Percentiles rank a stretch among this genome's conserved stretches.
Evolutionary conservation across 495 filamentous ascomycete species (phyloP).

Genomic region (Collariella sp.): DNA sequence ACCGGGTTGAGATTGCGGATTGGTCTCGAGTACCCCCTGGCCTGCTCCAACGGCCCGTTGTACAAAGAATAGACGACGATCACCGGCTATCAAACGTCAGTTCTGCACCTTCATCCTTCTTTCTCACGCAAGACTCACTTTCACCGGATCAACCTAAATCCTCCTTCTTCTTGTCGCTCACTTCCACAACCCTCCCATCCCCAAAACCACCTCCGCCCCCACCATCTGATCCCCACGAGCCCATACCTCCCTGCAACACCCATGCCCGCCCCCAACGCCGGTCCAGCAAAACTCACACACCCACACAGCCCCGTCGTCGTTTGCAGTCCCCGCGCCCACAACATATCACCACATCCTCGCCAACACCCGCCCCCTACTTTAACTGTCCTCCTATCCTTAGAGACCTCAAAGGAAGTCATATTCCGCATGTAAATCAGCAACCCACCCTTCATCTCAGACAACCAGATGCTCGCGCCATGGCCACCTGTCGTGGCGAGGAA

Average conservation of each 20-base stretch:
- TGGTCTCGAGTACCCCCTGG: constrained; percentile 30
- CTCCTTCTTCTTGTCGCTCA: constrained; percentile 21
- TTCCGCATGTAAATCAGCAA: constrained; percentile 41
- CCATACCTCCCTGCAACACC: constrained; percentile 51
- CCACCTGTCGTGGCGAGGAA: constrained; percentile 42
- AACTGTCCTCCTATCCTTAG: constrained; percentile 36
- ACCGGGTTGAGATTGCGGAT: constrained; percentile 37
- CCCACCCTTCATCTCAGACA: constrained; percentile 36
- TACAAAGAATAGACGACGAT: constrained; percentile 41
- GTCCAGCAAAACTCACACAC: constrained; percentile 44
- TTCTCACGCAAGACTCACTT: constrained; percentile 18
- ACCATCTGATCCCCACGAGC: constrained; percentile 49
- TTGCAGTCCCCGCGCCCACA: constrained; percentile 31
- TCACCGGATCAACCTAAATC: constrained; percentile 39
- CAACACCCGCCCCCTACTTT: constrained; percentile 42
- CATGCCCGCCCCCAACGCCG: constrained; percentile 55
- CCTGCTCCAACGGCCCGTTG: constrained; percentile 34
- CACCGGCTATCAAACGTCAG: constrained; percentile 23
- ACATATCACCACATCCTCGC: constrained; percentile 21
- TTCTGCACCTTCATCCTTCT: neutral
- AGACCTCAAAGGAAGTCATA: constrained; percentile 33
- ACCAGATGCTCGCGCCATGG: constrained; percentile 35
- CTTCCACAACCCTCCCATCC: constrained; percentile 39
- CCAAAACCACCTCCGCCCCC: constrained; percentile 47
- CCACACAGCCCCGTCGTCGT: constrained; percentile 45